A percentile compares a stretch with the other conserved stretches of the same genome.
Conservation (phyloP, 352 stramenopile genomes). For the Thraustochytrium striatum region DNA sequence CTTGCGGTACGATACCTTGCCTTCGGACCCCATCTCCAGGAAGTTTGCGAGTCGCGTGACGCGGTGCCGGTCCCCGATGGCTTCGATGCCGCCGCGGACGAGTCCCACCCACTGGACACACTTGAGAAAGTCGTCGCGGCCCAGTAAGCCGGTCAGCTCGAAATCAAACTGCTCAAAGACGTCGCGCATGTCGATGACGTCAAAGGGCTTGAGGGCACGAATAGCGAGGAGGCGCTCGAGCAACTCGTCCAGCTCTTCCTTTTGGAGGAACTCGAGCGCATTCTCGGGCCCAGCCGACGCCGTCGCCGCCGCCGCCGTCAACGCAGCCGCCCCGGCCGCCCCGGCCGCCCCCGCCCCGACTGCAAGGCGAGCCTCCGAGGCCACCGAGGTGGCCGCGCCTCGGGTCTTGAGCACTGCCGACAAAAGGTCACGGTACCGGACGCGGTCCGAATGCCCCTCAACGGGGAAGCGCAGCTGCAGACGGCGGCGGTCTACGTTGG, state of each 20-base stretch:
- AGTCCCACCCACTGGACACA: constrained; percentile 30
- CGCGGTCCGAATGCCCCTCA: background rate
- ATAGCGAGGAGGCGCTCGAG: background rate
- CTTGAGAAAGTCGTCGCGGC: background rate
- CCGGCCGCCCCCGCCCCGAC: background rate
- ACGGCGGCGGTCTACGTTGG: background rate
- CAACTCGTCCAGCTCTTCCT: background rate
- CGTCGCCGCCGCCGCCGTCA: background rate
- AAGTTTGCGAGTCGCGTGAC: constrained; percentile 23
- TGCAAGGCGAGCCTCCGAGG: background rate
- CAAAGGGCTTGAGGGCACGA: background rate
- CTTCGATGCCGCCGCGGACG: background rate
- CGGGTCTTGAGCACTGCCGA: background rate
- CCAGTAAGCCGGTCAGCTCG: background rate
- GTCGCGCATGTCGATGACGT: background rate
- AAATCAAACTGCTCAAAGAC: constrained; percentile 44
- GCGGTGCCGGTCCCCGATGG: background rate
- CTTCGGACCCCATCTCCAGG: background rate
- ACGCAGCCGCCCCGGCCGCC: background rate
- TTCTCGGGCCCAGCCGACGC: background rate
- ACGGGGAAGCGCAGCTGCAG: constrained; percentile 7
- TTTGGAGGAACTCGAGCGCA: background rate
- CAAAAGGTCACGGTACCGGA: constrained; percentile 23
- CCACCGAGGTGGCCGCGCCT: background rate
- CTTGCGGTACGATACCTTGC: constrained; percentile 1